Conservation (phyloP, 179 eudicot species). For the Camellia oleifera region DNA sequence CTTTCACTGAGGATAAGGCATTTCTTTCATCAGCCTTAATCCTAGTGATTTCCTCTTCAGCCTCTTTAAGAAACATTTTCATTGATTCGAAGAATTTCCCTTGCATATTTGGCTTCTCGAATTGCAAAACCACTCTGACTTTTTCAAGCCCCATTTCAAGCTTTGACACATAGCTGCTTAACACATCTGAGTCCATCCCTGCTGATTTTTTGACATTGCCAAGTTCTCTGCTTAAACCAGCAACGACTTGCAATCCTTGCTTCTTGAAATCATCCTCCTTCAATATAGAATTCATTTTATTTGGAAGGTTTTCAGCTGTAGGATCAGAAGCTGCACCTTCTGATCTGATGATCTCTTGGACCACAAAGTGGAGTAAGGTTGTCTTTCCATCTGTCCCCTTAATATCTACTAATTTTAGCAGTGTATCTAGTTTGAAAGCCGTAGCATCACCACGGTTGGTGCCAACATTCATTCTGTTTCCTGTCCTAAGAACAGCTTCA, state of each 20-base stretch:
- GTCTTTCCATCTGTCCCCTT: constrained; percentile 97
- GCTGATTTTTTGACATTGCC: constrained; percentile 81
- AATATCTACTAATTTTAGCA: constrained; percentile 76
- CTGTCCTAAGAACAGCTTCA: constrained; percentile 92
- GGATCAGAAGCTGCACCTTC: constrained; percentile 56
- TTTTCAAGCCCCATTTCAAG: constrained; percentile 81
- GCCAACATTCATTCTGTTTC: constrained; percentile 96
- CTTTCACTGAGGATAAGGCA: constrained; percentile 63
- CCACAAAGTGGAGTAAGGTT: constrained; percentile 94
- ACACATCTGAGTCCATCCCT: constrained; percentile 85
- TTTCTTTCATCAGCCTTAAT: constrained; percentile 66
- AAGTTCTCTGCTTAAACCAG: constrained; percentile 79
- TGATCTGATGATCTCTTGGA: constrained; percentile 87
- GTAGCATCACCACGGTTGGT: constrained; percentile 92
- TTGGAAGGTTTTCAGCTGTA: constrained; percentile 21
- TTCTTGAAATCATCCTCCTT: constrained; percentile 69
- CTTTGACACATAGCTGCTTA: constrained; percentile 72
- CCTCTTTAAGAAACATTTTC: constrained; percentile 55
- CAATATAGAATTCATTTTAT: constrained; percentile 28
- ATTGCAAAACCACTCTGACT: constrained; percentile 48
- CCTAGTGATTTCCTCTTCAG: constrained; percentile 53
- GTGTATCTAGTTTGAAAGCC: constrained; percentile 88
- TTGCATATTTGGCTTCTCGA: constrained; percentile 45
- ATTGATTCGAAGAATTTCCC: constrained; percentile 78
- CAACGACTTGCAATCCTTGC: constrained; percentile 76